A percentile compares a stretch with the other conserved stretches of the same genome.
These are phyloP conservation scores for Akanthomyces lecanii DNA, from an alignment of 2,329 filamentous ascomycete species.

Conservation along the genomic window DNA sequence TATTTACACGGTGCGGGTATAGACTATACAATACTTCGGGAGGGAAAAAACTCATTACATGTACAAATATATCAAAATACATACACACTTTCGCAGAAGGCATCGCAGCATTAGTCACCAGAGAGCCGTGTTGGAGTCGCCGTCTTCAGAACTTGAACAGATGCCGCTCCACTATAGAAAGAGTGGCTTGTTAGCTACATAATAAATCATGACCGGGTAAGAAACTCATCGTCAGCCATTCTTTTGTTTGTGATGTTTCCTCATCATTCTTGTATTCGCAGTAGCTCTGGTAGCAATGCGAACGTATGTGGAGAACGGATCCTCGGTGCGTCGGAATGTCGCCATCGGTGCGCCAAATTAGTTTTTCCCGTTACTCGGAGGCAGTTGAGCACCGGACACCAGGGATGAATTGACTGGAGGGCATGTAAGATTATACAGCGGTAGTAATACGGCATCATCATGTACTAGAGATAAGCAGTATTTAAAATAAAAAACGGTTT, in stretches of 20 bases:
- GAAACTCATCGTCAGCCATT: no score
- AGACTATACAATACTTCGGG: not conserved
- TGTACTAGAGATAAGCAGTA: not conserved
- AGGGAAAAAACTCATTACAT: not conserved
- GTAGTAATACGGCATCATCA: not conserved
- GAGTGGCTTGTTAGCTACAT: no score
- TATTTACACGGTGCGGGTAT: not conserved
- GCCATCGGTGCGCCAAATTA: constrained; percentile 21
- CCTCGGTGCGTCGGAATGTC: constrained; percentile 21
- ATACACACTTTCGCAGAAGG: not conserved
- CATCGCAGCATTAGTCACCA: not conserved
- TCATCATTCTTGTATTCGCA: no score
- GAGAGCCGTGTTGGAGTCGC: not conserved
- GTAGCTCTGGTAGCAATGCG: no score
- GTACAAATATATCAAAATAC: not conserved
- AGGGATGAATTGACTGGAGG: not conserved
- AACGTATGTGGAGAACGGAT: constrained; percentile 10
- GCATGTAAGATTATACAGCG: not conserved
- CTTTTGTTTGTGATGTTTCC: no score
- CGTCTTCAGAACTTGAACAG: no score
- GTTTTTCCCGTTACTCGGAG: constrained; percentile 2
- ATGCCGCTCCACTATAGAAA: no score
- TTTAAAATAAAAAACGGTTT: not conserved
- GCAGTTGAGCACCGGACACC: not conserved
- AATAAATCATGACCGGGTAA: no score